These are phyloP conservation scores for Thymus quinquecostatus DNA, from an alignment of 257 asterid species.

Conservation along the genomic window DNA sequence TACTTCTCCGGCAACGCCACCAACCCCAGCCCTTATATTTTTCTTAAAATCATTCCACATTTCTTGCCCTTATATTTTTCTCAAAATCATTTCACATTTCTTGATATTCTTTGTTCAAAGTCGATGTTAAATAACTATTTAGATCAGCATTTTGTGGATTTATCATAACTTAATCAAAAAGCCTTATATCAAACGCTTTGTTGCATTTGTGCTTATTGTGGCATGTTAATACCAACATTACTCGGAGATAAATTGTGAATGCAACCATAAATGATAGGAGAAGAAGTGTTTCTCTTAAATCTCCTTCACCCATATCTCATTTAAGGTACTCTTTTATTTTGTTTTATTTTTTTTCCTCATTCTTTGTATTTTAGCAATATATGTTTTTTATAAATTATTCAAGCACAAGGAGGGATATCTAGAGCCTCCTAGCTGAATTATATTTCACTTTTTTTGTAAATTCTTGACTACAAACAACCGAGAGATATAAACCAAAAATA, in stretches of 20 bases:
- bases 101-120: too few relatives aligned
- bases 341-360: neutral
- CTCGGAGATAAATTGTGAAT: slow-evolving; percentile 37
- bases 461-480: too few relatives aligned
- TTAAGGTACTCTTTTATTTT: slow-evolving; percentile 34
- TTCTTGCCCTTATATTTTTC: slow-evolving; percentile 1
- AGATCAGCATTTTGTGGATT: neutral
- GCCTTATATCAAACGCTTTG: slow-evolving; percentile 24
- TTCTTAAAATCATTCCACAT: slow-evolving; percentile 18
- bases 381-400: neutral
- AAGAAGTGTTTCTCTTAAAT: slow-evolving; percentile 37
- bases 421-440: too few relatives aligned
- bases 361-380: neutral
- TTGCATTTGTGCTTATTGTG: neutral
- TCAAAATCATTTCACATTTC: too few relatives aligned
- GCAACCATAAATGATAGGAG: slow-evolving; percentile 34
- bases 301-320: slow-evolving; percentile 26
- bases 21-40: neutral
- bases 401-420: too few relatives aligned
- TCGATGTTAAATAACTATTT: too few relatives aligned
- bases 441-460: too few relatives aligned
- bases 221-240: slow-evolving; percentile 28
- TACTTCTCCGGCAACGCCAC: slow-evolving; percentile 28
- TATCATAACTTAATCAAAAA: neutral
- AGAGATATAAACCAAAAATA: too few relatives aligned